Conservation (phyloP, 2,329 filamentous ascomycete species). For the Akanthomyces lecanii region DNA sequence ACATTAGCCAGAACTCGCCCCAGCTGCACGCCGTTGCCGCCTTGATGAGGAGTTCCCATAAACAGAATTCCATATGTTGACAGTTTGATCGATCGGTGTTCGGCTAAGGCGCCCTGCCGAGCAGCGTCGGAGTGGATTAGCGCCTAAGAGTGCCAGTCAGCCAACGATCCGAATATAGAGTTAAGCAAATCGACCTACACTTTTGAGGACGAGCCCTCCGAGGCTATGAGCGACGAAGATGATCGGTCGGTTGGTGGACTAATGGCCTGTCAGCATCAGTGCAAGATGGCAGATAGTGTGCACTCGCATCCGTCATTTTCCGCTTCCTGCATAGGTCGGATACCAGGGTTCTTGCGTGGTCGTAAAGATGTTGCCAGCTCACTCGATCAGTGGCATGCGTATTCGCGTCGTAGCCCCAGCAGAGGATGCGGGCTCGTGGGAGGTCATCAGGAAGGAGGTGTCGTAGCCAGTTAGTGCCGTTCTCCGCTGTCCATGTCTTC, state of each 20-base stretch:
- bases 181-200: conserved; percentile 22
- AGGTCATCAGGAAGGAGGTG: conserved; percentile 27
- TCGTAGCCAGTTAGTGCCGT: conserved; percentile 25
- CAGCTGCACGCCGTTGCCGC: conserved; percentile 27
- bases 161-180: conserved; percentile 8
- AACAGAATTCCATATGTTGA: conserved; percentile 37
- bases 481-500: conserved; percentile 23
- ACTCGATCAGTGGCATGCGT: conserved; percentile 24
- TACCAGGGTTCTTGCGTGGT: conserved; percentile 31
- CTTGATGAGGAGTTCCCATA: conserved; percentile 36
- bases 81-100: conserved; percentile 29
- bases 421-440: conserved; percentile 31
- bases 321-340: conserved; percentile 29
- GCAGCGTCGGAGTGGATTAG: conserved; percentile 33
- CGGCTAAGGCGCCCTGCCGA: conserved; percentile 23
- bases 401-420: conserved; percentile 33
- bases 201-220: conserved; percentile 31
- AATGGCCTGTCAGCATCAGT: conserved; percentile 15
- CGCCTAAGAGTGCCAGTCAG: conserved; percentile 24
- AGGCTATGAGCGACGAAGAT: conserved; percentile 32
- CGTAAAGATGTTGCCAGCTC: conserved; percentile 29
- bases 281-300: background rate
- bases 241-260: conserved; percentile 28
- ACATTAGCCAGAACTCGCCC: conserved; percentile 27
- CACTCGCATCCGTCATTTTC: conserved; percentile 22